Evolutionary conservation across 106 monocot species (phyloP), one percentile per base, ranked within the genome.

Genomic region (Dioscorea alata): DNA sequence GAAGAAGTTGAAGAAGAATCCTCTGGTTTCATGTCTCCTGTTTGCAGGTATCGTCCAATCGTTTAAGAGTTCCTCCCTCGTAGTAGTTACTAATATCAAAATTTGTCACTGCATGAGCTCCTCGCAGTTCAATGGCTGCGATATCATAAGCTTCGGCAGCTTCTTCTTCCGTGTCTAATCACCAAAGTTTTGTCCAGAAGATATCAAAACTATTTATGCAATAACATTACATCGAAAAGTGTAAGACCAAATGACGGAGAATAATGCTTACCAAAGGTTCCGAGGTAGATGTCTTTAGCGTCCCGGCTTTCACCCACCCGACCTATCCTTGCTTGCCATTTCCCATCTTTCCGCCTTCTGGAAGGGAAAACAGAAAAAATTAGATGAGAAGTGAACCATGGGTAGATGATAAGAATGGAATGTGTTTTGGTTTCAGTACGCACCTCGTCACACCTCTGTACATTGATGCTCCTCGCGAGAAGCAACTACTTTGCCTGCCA

Each of bases 391-490:
- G 13, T 71, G 25, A 42, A 42, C 10, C 10, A 28, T 28, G 3
- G 28, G 28, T 28, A 28, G 28, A 28, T 28, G 3, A 28, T 3
- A 28, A 28, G 28, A 28, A 28, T 28, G 28, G 28, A 28, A 28
- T 28, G 28, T 3, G 28, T 28, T 42, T 10, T 42, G 42, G 2
- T 54, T 54, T 57, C 4, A 51, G 23, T 18, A 48, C 28, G 4
- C 33, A 88, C 87, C 87, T 84, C 24, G 87, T 88, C 49, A 88
- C 87, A 51, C 87, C 87, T 70, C 87, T 80, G 60, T 81, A 88
- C 33, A 23, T 24, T 56, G 87, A 88, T 66, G 87, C 76, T 33
- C 87, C 87, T 81, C 87, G 83, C 14, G 83, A 88, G 66, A 88
- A 88, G 59, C 87, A 84, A 72, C 80, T 88, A 53, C 78, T 83